These are phyloP conservation scores for Penicillium corylophilum DNA, from an alignment of 2,329 filamentous ascomycete genomes.

Conservation along the genomic window DNA sequence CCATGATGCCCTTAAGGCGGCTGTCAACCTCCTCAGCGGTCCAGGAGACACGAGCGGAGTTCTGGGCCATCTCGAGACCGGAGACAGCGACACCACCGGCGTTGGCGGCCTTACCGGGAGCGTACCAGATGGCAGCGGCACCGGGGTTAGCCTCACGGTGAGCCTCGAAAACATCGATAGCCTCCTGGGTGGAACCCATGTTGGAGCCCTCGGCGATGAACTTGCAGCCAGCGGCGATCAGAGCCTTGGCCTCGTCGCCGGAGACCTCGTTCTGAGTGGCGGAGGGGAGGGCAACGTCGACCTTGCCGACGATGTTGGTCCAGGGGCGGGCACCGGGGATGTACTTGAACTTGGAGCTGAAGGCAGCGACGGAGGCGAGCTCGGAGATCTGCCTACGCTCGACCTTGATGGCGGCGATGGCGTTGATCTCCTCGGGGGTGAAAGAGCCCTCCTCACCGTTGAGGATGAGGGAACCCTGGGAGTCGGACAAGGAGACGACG, in stretches of 20 bases:
- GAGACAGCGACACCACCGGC: constrained; percentile 96
- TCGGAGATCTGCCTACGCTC: constrained; percentile 78
- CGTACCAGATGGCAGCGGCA: constrained; percentile 81
- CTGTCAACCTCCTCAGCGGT: constrained; percentile 84
- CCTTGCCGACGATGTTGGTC: constrained; percentile 74
- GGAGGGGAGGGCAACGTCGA: constrained; percentile 88
- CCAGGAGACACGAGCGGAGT: constrained; percentile 84
- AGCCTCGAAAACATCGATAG: constrained; percentile 89
- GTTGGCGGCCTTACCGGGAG: constrained; percentile 94
- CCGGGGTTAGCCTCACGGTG: constrained; percentile 65
- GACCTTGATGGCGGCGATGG: constrained; percentile 83
- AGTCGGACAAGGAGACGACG: constrained; percentile 91
- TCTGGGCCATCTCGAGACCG: constrained; percentile 98
- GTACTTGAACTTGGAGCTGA: constrained; percentile 74
- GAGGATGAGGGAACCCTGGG: constrained; percentile 78
- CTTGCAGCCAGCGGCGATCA: constrained; percentile 72
- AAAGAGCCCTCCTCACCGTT: constrained; percentile 66
- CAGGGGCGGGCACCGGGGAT: constrained; percentile 84
- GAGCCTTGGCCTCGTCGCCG: constrained; percentile 80
- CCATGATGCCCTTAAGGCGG: constrained; percentile 93
- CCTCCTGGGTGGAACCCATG: constrained; percentile 97
- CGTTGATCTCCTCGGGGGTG: constrained; percentile 73
- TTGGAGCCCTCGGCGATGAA: constrained; percentile 97
- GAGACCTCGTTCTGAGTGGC: constrained; percentile 98
- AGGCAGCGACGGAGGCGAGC: constrained; percentile 58